Base-by-base conservation (phyloP, 202 grass and related monocot genomes). In the Setaria viridis region DNA sequence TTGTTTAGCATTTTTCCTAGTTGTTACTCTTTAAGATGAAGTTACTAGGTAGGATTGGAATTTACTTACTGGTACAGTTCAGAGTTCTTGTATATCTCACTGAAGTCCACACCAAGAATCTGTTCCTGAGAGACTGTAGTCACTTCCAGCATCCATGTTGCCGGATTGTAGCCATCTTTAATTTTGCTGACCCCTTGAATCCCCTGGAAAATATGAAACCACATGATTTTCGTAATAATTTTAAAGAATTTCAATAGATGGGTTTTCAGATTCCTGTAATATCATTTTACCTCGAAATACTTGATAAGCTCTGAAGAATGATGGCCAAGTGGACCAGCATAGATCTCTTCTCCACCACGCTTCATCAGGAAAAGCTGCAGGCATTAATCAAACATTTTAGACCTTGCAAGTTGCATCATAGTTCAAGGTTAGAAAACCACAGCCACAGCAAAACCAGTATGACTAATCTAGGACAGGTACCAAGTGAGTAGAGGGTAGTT, bases 81-180 rank as follows among this genome's bases (percentile, higher is more conserved):
- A 56, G 94, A 97, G 60, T 94, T 91, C 70, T 80, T 92, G 77
- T 94, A 94, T 50, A 78, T 29, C n/a, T 89, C 86, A 34, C 84
- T 45, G 46, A 94, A 97, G 48, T 88, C 70, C 2, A 91, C 60
- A 35, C 84, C 92, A 34, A 93, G 70, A 62, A 76, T 42, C 13
- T 94, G 92, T 85, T 97, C 94, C 76, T 97, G 94, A 74, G 94
- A 82, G 9, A 81, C 10, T 14, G 90, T 62, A 9, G 92, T 90
- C 86, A 97, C 92, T 89, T 97, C 94, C 74, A 97, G 78, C 94
- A 97, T 97, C 94, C 94, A 97, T 62, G 94, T 94, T 56, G 94
- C 94, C 12, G 94, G 94, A 83, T 97, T 97, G 69, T 94, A 94
- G 1, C 94, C 92, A 4, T 88, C 80, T 87, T 79, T 92, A 79